These are phyloP conservation scores for Teunomyces kruisii DNA, from an alignment of 805 yeast genomes.

Conservation along the genomic window DNA sequence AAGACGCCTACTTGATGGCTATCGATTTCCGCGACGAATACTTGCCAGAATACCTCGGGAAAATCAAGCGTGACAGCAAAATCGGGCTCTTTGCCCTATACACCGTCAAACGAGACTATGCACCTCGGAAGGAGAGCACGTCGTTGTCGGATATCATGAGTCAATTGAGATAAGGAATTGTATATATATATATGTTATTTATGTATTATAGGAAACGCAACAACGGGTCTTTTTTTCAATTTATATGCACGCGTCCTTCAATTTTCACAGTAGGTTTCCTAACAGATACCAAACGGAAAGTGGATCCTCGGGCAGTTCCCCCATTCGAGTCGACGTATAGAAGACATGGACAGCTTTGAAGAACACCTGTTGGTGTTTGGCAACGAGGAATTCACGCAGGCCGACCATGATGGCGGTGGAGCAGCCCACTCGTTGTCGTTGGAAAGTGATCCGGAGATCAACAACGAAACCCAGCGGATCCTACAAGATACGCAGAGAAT, in stretches of 20 bases:
- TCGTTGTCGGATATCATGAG: conserved; percentile 4
- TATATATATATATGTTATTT: conserved; percentile 1
- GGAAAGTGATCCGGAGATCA: no score
- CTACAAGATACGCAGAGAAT: conserved; percentile 9
- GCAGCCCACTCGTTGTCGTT: no score
- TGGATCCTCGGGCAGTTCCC: no score
- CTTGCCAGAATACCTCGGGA: conserved; percentile 21
- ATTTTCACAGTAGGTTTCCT: no score
- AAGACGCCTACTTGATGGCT: conserved; percentile 63
- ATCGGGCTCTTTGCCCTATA: conserved; percentile 34
- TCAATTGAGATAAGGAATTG: conserved; percentile 2
- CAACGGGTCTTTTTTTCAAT: no score
- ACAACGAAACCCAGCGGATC: conserved; percentile 8
- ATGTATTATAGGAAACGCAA: background rate
- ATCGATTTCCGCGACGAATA: conserved; percentile 20
- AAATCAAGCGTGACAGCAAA: conserved; percentile 11
- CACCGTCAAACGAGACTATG: conserved; percentile 38
- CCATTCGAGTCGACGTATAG: no score
- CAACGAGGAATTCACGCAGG: conserved; percentile 1
- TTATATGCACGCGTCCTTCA: background rate
- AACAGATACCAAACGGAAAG: no score
- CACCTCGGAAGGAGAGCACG: conserved; percentile 15
- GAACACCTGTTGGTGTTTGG: conserved; percentile 5
- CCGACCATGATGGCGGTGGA: background rate
- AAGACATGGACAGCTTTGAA: conserved; percentile 1